Conservation (phyloP, 257 asterid species). For the Haberlea rhodopensis region DNA sequence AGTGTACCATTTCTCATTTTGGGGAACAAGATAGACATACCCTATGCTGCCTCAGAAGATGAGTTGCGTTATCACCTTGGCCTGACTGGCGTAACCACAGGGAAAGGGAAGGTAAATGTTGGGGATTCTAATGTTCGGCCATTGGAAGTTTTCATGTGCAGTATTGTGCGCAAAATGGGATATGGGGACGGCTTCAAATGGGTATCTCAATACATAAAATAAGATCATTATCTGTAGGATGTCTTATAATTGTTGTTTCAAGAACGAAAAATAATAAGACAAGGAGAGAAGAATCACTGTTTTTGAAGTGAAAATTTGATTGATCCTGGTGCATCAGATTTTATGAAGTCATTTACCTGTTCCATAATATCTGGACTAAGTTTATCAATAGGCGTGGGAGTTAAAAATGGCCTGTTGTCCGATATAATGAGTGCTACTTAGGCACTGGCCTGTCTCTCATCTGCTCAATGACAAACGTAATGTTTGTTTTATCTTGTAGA, state of each 20-base stretch:
- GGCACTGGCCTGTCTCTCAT: no score
- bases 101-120: slow-evolving; percentile 73
- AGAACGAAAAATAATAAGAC: slow-evolving; percentile 25
- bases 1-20: slow-evolving; percentile 69
- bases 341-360: no score
- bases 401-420: no score
- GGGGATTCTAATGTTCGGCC: slow-evolving; percentile 70
- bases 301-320: no score
- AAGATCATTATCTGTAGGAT: no score
- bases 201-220: slow-evolving; percentile 75
- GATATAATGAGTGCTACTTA: no score
- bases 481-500: no score
- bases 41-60: slow-evolving; percentile 85
- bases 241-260: slow-evolving; percentile 8
- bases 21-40: slow-evolving; percentile 86
- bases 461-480: no score
- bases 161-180: slow-evolving; percentile 75
- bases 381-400: no score
- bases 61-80: slow-evolving; percentile 79
- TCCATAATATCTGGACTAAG: no score
- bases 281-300: no score
- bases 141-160: slow-evolving; percentile 77
- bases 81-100: slow-evolving; percentile 68
- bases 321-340: no score
- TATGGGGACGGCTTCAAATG: slow-evolving; percentile 87